Evolutionary conservation across 352 stramenopile genomes (phyloP).

Genomic region (Globisporangium parvum): DNA sequence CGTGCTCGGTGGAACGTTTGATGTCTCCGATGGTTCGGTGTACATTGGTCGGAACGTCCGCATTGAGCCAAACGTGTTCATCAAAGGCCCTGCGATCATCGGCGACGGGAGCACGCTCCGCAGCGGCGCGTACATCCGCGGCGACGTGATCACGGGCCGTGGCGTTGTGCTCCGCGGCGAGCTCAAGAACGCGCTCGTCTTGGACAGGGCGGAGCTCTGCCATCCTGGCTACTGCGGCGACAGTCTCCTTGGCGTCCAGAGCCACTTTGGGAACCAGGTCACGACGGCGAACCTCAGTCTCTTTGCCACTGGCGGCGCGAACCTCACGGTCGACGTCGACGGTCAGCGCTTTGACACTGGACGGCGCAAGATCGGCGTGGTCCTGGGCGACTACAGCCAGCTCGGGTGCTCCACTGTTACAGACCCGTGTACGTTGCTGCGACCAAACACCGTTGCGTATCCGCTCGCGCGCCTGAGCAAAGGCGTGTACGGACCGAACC

Average conservation of each 20-base stretch:
- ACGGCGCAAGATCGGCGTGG: constrained; percentile 60
- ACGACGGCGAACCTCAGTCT: constrained; percentile 73
- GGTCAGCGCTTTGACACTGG: constrained; percentile 49
- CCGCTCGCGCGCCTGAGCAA: constrained; percentile 59
- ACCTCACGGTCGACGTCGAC: constrained; percentile 24
- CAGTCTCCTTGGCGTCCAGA: constrained; percentile 67
- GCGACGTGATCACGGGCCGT: constrained; percentile 54
- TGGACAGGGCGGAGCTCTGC: constrained; percentile 68
- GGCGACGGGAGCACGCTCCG: constrained; percentile 52
- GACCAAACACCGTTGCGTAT: constrained; percentile 55
- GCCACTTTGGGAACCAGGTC: constrained; percentile 81
- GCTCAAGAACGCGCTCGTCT: constrained; percentile 64
- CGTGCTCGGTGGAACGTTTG: constrained; percentile 57
- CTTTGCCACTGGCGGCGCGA: constrained; percentile 30
- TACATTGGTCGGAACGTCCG: constrained; percentile 50
- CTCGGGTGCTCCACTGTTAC: constrained; percentile 68
- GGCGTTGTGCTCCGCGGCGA: constrained; percentile 63
- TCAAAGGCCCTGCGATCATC: constrained; percentile 76
- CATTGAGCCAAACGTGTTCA: constrained; percentile 61
- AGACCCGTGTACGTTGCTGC: constrained; percentile 65
- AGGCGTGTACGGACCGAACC: constrained; percentile 56
- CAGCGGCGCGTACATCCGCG: constrained; percentile 61
- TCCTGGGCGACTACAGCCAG: constrained; percentile 66
- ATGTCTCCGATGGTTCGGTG: constrained; percentile 66
- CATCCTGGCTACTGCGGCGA: constrained; percentile 74